Percentiles rank a stretch among this genome's conserved stretches.
These are phyloP conservation scores for Mrakia blollopis DNA, from an alignment of 768 basidiomycete species.

Conservation along the genomic window DNA sequence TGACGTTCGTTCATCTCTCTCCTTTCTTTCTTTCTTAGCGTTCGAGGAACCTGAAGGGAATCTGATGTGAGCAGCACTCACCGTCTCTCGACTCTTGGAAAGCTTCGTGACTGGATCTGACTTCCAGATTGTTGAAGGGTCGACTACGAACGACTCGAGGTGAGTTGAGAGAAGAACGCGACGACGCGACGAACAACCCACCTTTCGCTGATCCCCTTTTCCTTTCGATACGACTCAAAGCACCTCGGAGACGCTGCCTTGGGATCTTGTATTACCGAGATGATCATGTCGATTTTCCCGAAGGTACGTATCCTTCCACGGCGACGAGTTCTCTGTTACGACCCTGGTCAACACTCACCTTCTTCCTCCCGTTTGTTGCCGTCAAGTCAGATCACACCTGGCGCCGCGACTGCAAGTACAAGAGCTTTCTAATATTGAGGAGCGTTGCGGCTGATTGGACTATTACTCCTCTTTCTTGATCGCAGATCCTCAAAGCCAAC, in stretches of 20 bases:
- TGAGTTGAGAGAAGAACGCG: neutral
- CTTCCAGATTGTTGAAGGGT: no score
- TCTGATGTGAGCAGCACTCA: neutral
- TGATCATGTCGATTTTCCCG: neutral
- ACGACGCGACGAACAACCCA: neutral
- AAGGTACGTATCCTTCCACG: neutral
- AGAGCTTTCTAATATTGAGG: neutral
- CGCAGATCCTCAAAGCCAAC: constrained; percentile 8
- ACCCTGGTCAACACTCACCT: no score
- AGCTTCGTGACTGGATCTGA: no score
- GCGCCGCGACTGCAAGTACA: neutral
- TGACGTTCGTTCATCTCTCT: no score
- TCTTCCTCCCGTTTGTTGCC: neutral
- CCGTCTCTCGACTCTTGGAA: no score
- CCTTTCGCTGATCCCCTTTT: neutral
- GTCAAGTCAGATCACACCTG: neutral
- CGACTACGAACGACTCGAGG: constrained; percentile 9
- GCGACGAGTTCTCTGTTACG: neutral
- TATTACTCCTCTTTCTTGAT: neutral
- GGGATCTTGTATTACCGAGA: neutral
- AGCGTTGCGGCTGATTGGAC: no score
- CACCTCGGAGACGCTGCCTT: neutral
- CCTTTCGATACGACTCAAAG: neutral
- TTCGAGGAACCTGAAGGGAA: neutral
- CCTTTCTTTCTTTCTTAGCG: neutral